Percentiles rank a stretch among this genome's conserved stretches.
These are phyloP conservation scores for Closterium sp. DNA, from an alignment of 139 green algal species.

Conservation along the genomic window DNA sequence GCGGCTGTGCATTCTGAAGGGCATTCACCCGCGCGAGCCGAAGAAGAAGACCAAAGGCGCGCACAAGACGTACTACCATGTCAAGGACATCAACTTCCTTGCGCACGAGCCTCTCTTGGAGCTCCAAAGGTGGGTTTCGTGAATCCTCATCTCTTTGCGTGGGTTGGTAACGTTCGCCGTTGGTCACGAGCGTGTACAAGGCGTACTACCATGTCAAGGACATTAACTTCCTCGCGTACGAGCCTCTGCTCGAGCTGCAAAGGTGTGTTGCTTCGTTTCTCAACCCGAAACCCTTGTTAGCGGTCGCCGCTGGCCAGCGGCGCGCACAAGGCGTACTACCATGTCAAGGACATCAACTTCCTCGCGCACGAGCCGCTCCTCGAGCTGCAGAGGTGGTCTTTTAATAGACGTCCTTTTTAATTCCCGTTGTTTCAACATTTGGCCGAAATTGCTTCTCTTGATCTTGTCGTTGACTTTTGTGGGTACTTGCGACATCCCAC, in stretches of 20 bases:
- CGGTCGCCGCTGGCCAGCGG: neutral
- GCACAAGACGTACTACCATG: slow-evolving; percentile 99
- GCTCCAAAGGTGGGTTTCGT: slow-evolving; percentile 34
- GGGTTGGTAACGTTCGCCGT: neutral
- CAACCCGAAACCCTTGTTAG: neutral
- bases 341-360: too few species aligned
- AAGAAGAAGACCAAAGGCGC: slow-evolving; percentile 89
- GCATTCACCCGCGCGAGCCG: slow-evolving; percentile 95
- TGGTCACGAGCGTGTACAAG: neutral
- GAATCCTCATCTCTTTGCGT: neutral
- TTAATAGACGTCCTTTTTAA: too few species aligned
- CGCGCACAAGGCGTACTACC: slow-evolving; percentile 82
- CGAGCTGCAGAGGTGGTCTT: too few species aligned
- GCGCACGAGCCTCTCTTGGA: slow-evolving; percentile 91
- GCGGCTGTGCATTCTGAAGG: slow-evolving; percentile 88
- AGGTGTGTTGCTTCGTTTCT: too few species aligned
- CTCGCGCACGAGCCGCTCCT: slow-evolving; percentile 91
- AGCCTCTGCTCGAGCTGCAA: slow-evolving; percentile 74
- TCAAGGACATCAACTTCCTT: slow-evolving; percentile 95
- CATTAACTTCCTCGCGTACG: slow-evolving; percentile 87
- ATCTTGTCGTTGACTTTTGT: too few species aligned
- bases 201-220: slow-evolving; percentile 96
- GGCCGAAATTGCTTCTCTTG: too few species aligned
- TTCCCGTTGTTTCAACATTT: too few species aligned
- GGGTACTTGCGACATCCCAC: too few species aligned